phyloP scores from a whole-genome alignment of 768 basidiomycete genomes.

The Collybia sp. region DNA sequence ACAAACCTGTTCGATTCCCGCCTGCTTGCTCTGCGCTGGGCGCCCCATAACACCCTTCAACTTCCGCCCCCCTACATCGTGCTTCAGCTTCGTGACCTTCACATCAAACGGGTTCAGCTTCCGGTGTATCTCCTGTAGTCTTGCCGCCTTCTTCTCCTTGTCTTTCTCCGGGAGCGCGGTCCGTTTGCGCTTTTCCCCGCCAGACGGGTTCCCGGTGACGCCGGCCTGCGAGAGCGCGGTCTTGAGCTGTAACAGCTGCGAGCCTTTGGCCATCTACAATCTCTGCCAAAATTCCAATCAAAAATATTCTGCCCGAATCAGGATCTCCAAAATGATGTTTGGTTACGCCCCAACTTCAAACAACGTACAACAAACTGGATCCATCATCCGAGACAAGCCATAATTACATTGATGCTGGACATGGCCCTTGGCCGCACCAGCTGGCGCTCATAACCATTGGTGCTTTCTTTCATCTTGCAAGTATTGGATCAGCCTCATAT shows the following conservation, averaged over 20 bases:
- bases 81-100: conserved; percentile 88
- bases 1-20: conserved; percentile 83
- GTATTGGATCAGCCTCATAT: too few relatives aligned
- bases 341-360: too few relatives aligned
- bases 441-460: too few relatives aligned
- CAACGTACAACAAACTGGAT: too few relatives aligned
- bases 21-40: conserved; percentile 86
- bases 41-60: conserved; percentile 78
- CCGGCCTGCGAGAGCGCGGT: conserved; percentile 78
- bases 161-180: conserved; percentile 60
- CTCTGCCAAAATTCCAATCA: too few relatives aligned
- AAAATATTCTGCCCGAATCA: too few relatives aligned
- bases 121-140: conserved; percentile 78
- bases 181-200: conserved; percentile 69
- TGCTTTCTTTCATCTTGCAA: too few relatives aligned
- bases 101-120: conserved; percentile 92
- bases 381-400: too few relatives aligned
- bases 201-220: conserved; percentile 53
- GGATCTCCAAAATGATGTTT: too few relatives aligned
- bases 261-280: conserved; percentile 71
- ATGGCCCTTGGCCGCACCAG: too few relatives aligned
- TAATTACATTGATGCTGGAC: too few relatives aligned
- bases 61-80: conserved; percentile 87
- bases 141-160: conserved; percentile 76
- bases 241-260: conserved; percentile 90